Conservation (phyloP, 2,329 filamentous ascomycete genomes). For the Metarhizium anisopliae region DNA sequence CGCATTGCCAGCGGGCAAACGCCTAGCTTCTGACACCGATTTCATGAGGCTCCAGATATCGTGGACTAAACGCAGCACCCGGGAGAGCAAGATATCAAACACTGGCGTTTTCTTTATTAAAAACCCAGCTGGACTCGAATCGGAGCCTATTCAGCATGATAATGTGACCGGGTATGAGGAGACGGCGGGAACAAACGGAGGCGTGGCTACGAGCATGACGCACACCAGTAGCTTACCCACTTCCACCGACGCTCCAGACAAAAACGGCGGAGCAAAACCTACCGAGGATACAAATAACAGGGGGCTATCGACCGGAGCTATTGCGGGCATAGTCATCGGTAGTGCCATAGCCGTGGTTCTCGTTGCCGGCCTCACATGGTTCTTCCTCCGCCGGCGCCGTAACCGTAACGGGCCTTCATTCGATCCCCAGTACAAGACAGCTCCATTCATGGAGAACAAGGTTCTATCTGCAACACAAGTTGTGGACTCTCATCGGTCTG, state of each 20-base stretch:
- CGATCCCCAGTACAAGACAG: constrained; percentile 17
- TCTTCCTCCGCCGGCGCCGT: constrained; percentile 31
- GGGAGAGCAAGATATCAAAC: not conserved
- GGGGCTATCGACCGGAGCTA: constrained; percentile 32
- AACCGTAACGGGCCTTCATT: constrained; percentile 11
- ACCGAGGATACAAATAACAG: not conserved
- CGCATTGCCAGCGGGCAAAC: not conserved
- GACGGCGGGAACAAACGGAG: not conserved
- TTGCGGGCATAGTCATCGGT: constrained; percentile 38
- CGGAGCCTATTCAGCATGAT: not conserved
- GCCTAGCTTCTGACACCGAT: not conserved
- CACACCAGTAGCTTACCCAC: not conserved
- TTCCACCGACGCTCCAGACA: not conserved
- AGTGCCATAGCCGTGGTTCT: constrained; percentile 27
- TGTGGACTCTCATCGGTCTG: constrained; percentile 31
- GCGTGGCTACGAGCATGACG: not conserved
- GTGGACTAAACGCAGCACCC: constrained; percentile 4
- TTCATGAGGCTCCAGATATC: constrained; percentile 9
- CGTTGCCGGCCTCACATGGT: constrained; percentile 30
- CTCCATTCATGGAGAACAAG: constrained; percentile 37
- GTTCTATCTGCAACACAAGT: constrained; percentile 28
- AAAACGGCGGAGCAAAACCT: not conserved
- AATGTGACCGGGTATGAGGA: not conserved
- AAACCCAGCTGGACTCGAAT: not conserved
- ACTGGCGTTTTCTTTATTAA: constrained; percentile 13